Evolutionary conservation across 306 rosid genomes (phyloP), one percentile per base, ranked within the genome.

Genomic region (Senna tora): DNA sequence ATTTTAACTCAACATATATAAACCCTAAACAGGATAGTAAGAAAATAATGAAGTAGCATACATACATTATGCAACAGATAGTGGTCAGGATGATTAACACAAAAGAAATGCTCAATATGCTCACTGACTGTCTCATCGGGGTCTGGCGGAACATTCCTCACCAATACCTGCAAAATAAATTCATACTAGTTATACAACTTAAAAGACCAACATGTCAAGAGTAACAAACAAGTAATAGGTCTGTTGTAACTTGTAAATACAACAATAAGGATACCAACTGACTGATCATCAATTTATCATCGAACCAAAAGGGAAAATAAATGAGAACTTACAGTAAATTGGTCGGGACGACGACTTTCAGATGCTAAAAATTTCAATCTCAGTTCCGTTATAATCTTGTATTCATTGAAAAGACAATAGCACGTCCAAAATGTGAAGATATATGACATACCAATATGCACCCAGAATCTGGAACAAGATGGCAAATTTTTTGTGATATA

Each of bases 31-130:
- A 67, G 42, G 14, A 13, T 25, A 39, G 53, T 5, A 51, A 22
- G 16, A 64, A 21, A 65, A 41, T 7, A 49, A 60, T 20, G 65
- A 58, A 65, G 70, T 65, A 41, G 47, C 88, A 46, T 83, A 89
- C 98, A 38, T 84, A 89, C 98, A 38, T 84, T 96, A 83, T 93
- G 98, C 58, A 90, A 67, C 61, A 93, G 84, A 87, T 93, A 93
- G 73, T 91, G 90, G 38, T 89, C 88, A 5, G 98, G 94, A 76
- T 93, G 97, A 77, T 93, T 93, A 55, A 93, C 97, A 3, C 89
- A 86, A 74, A 93, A 93, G 81, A 93, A 93, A 81, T 93, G 98
- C 74, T 93, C 96, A 17, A 93, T 84, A 61, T 90, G 97, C 82
- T 90, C 96, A 45, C 86, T 82, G 85, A 93, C 78, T 68, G 98